Conservation (phyloP, 2,329 filamentous ascomycete genomes). For the Talaromyces sp. region DNA sequence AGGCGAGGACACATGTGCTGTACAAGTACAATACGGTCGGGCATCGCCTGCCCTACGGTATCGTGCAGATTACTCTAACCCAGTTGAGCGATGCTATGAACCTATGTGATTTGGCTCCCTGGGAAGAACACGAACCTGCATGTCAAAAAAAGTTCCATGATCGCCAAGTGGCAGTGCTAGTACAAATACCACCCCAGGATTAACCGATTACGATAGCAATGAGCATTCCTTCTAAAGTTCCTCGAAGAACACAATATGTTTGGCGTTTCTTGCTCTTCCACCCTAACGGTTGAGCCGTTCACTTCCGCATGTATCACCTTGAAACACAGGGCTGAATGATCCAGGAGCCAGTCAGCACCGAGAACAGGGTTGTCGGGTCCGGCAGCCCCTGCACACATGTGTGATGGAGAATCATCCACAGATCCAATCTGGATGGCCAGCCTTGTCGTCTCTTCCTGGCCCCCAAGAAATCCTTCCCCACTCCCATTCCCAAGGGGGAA, state of each 20-base stretch:
- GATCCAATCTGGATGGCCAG: constrained; percentile 10
- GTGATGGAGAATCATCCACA: constrained; percentile 9
- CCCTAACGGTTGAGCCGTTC: background rate
- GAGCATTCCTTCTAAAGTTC: too few relatives aligned
- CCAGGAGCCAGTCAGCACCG: constrained; percentile 12
- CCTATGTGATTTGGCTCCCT: background rate
- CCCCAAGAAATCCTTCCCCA: background rate
- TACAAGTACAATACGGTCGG: background rate
- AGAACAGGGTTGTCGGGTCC: constrained; percentile 4
- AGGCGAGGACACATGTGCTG: too few relatives aligned
- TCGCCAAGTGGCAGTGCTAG: constrained; percentile 2
- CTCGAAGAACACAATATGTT: background rate
- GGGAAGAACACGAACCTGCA: background rate
- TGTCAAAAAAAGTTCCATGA: constrained; percentile 3
- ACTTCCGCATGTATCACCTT: constrained; percentile 1
- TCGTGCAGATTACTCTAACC: constrained; percentile 3
- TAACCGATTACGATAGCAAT: background rate
- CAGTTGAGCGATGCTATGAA: background rate
- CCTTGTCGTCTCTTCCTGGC: background rate
- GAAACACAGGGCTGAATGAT: constrained; percentile 18
- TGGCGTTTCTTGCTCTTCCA: too few relatives aligned
- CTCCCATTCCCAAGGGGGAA: background rate
- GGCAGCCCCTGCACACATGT: background rate
- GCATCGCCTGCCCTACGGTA: constrained; percentile 10
- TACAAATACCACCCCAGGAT: background rate